Conservation (phyloP, 805 yeast genomes). For the Maudiozyma saulgeensis region DNA sequence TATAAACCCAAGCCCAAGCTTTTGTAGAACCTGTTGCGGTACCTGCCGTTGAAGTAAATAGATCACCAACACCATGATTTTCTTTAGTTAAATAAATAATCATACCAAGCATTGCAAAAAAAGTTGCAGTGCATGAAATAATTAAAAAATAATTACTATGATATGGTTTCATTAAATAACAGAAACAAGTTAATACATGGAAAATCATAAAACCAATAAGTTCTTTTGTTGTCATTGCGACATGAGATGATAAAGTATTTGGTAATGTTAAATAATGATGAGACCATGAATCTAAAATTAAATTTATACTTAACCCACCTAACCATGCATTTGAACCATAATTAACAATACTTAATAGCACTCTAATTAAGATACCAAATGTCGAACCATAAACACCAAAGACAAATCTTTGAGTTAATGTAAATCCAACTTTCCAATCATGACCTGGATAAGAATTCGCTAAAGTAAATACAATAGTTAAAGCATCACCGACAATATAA, state of each 20-base stretch:
- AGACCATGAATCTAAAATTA: slow-evolving; percentile 35
- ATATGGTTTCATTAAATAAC: slow-evolving; percentile 37
- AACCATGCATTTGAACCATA: slow-evolving; percentile 39
- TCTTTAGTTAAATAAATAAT: slow-evolving; percentile 28
- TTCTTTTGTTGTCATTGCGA: slow-evolving; percentile 31
- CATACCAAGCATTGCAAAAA: slow-evolving; percentile 35
- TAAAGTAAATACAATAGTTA: slow-evolving; percentile 36
- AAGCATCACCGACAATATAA: slow-evolving; percentile 37
- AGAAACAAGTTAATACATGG: slow-evolving; percentile 35
- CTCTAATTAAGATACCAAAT: slow-evolving; percentile 34
- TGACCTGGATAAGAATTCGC: slow-evolving; percentile 41
- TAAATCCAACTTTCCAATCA: slow-evolving; percentile 41
- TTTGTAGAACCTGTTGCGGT: slow-evolving; percentile 29
- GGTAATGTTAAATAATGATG: slow-evolving; percentile 29
- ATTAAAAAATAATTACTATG: slow-evolving; percentile 32
- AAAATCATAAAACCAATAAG: slow-evolving; percentile 34
- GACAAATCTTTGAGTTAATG: slow-evolving; percentile 37
- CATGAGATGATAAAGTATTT: slow-evolving; percentile 26
- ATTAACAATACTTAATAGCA: slow-evolving; percentile 38
- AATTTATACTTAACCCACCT: slow-evolving; percentile 35
- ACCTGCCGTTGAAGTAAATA: slow-evolving; percentile 22
- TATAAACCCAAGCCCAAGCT: slow-evolving; percentile 37
- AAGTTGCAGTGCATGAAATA: slow-evolving; percentile 30
- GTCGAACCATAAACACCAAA: slow-evolving; percentile 40
- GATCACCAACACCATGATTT: slow-evolving; percentile 31